Evolutionary conservation across 306 rosid genomes (phyloP).

Genomic region (Macrotyloma uniflorum): DNA sequence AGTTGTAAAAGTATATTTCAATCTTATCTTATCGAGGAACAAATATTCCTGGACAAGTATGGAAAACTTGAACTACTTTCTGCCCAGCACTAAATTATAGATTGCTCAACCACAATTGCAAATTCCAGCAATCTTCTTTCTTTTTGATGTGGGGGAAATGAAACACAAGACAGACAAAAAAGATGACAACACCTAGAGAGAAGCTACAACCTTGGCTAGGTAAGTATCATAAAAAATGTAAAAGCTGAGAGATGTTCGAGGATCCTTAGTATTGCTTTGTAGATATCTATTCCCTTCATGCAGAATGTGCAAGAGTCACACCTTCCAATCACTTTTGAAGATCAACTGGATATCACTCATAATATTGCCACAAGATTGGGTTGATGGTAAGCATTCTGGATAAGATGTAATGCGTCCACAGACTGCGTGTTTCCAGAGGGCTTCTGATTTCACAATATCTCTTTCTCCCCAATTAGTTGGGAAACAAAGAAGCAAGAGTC

Average conservation of each 20-base stretch:
- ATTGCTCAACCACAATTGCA: not conserved
- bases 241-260: not conserved
- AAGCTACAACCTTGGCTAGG: not conserved
- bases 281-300: not conserved
- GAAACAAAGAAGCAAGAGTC: not conserved
- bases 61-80: not conserved
- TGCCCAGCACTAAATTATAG: not conserved
- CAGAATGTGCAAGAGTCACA: not conserved
- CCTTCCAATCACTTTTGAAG: not conserved
- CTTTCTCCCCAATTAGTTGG: not conserved
- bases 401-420: not conserved
- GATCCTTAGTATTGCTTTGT: not conserved
- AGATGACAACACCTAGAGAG: not conserved
- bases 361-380: not conserved
- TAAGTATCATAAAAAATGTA: not conserved
- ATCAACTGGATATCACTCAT: not conserved
- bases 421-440: not conserved
- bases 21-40: not conserved
- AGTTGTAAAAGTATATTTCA: conserved; percentile 8
- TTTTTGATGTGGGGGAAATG: not conserved
- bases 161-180: not conserved
- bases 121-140: conserved; percentile 5
- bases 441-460: not conserved
- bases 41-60: not conserved
- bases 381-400: not conserved